Conservation (phyloP, 2,329 filamentous ascomycete genomes). For the Phialophora chinensis region DNA sequence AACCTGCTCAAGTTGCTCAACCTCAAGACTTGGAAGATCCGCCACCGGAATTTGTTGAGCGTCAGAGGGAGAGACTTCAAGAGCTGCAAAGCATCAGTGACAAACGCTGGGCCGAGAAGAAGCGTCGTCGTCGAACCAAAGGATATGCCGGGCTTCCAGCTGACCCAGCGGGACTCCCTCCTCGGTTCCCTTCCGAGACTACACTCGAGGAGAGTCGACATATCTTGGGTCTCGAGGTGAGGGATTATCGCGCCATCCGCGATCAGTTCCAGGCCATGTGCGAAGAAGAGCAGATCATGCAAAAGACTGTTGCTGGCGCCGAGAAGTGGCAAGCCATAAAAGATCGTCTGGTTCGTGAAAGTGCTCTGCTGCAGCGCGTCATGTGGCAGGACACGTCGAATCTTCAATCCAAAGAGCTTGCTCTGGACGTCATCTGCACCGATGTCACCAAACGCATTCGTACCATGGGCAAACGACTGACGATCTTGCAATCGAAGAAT, state of each 20-base stretch:
- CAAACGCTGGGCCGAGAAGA: constrained; percentile 67
- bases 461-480: constrained; percentile 68
- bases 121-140: constrained; percentile 70
- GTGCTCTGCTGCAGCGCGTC: constrained; percentile 65
- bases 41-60: constrained; percentile 57
- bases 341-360: constrained; percentile 68
- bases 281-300: constrained; percentile 68
- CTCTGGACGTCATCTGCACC: constrained; percentile 78
- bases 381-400: constrained; percentile 66
- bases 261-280: constrained; percentile 74
- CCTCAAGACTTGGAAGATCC: constrained; percentile 38
- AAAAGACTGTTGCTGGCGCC: constrained; percentile 76
- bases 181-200: constrained; percentile 80
- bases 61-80: constrained; percentile 61
- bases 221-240: constrained; percentile 68
- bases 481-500: constrained; percentile 76
- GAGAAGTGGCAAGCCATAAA: constrained; percentile 77
- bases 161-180: constrained; percentile 67
- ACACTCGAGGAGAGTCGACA: constrained; percentile 79
- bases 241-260: constrained; percentile 68
- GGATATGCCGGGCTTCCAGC: constrained; percentile 72
- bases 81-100: constrained; percentile 65
- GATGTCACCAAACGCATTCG: constrained; percentile 83
- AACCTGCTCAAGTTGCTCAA: constrained; percentile 14
- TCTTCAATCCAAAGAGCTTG: constrained; percentile 67